Conservation (phyloP, 2,329 filamentous ascomycete species). For the Cercospora sp. region DNA sequence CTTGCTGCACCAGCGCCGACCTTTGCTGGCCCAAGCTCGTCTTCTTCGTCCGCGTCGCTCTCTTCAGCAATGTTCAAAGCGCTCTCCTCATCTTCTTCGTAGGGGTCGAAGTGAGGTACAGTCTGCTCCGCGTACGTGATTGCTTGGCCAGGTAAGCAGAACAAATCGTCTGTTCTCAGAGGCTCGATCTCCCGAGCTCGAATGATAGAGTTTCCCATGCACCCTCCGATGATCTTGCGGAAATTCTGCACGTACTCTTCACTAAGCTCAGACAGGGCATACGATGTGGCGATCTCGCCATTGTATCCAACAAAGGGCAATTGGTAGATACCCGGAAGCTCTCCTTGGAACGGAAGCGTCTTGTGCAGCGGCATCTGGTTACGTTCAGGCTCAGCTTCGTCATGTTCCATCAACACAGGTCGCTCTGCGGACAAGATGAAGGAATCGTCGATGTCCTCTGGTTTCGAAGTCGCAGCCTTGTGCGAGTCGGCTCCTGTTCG, state of each 20-base stretch:
- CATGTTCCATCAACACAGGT: constrained; percentile 32
- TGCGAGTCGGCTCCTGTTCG: constrained; percentile 7
- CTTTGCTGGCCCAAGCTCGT: not conserved
- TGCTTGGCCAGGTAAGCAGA: constrained; percentile 54
- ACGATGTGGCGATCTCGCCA: constrained; percentile 51
- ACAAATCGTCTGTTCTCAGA: constrained; percentile 59
- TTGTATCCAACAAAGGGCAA: constrained; percentile 65
- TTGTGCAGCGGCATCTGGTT: constrained; percentile 43
- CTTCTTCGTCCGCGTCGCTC: constrained; percentile 4
- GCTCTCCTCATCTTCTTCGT: constrained; percentile 7
- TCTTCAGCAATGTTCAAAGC: constrained; percentile 13
- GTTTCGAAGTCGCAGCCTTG: constrained; percentile 5
- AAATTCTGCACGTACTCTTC: constrained; percentile 60
- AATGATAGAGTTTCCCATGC: constrained; percentile 45
- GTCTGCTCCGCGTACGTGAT: constrained; percentile 29
- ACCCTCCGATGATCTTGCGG: constrained; percentile 66
- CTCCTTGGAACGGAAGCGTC: constrained; percentile 50
- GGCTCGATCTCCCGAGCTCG: constrained; percentile 37
- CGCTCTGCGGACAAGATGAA: constrained; percentile 40
- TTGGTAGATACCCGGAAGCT: constrained; percentile 50
- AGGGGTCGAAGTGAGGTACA: constrained; percentile 2
- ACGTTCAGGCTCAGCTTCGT: constrained; percentile 51
- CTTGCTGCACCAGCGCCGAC: not conserved
- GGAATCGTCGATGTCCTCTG: constrained; percentile 24
- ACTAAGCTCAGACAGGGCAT: constrained; percentile 49